Percentiles rank a stretch among this genome's conserved stretches.
Evolutionary conservation across 495 filamentous ascomycete species (phyloP).

Genomic region (Lophiotrema nucula): DNA sequence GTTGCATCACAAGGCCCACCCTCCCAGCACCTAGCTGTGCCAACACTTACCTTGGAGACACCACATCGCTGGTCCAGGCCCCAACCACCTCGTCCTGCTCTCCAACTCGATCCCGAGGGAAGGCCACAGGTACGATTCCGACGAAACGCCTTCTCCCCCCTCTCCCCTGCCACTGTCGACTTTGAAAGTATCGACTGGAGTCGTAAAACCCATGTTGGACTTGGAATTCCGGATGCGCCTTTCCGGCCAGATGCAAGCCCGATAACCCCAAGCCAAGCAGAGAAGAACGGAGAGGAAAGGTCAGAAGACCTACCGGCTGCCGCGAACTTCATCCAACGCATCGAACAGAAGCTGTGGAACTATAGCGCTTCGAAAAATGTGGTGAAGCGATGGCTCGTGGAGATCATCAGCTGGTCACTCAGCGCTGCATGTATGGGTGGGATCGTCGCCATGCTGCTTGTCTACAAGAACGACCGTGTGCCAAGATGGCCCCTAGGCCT

Average conservation of each 20-base stretch:
- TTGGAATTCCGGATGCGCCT: constrained; percentile 6
- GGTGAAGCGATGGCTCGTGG: constrained; percentile 20
- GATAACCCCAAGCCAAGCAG: not conserved
- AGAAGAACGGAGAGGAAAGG: not conserved
- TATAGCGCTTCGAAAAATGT: constrained; percentile 18
- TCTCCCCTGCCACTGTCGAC: not conserved
- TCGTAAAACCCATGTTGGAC: constrained; percentile 3
- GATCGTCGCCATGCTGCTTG: constrained; percentile 14
- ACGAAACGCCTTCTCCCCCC: constrained; percentile 9
- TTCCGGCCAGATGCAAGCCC: constrained; percentile 3
- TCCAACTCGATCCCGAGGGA: constrained; percentile 3
- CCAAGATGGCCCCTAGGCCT: constrained; percentile 10
- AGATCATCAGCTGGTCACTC: constrained; percentile 25
- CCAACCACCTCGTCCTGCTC: not conserved
- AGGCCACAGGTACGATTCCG: constrained; percentile 8
- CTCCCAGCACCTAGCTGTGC: not conserved
- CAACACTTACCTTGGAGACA: not conserved
- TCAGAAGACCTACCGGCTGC: not conserved
- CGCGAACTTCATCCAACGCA: constrained; percentile 18
- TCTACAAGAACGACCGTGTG: constrained; percentile 3
- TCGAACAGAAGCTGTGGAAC: constrained; percentile 19
- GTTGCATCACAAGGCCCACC: not conserved
- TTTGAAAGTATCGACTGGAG: not conserved
- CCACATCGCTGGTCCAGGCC: not conserved
- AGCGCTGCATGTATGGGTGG: constrained; percentile 24